Base-by-base conservation (phyloP, 1,139 yeast genomes). In the Geotrichum bryndzae region DNA sequence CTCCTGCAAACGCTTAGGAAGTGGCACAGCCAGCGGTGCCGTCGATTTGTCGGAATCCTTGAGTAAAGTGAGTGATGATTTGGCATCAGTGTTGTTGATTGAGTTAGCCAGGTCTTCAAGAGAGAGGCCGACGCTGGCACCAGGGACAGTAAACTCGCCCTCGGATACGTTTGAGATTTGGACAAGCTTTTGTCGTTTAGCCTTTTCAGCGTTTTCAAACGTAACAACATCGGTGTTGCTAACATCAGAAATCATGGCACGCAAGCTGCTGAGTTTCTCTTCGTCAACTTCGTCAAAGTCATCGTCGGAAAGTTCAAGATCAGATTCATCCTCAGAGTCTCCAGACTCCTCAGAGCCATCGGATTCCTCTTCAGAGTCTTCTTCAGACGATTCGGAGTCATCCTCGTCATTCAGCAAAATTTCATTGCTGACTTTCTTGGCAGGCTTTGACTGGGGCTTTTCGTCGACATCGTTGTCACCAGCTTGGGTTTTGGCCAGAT, bases 1-100 rank as follows among this genome's bases (percentile, higher is more conserved):
- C 68, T 89, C 84, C 74, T 91, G 96, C 61, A 94, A 86, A 68
- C 96, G 82, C 68, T 84, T 84, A 0, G 98, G 96, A 61, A 91
- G 79, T 1, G 99, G 98, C 13, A 91, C 86, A 0, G 87, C 82
- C 61, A 91, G 77, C 1, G 60, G 59, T 11, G 59, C 57, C 15
- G 41, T 35, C 45, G 60, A 54, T 23, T 57, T 58, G 51, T 61
- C 61, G 2, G 58, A 23, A 41, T 61, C 64, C 27, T 59, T 56
- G 13, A 62, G 53, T 74, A 64, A 50, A 57, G 67, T 22, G 66
- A 68, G 64, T 66, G 65, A 67, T 8, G 67, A 63, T 11, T 59
- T 48, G 7, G 60, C 53, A 60, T 64, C 33, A 54, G 64, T 58
- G 33, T 67, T 66, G 13, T 41, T 51, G 22, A 62, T 54, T 11